Evolutionary conservation across 129 eudicot species (phyloP), one percentile per base, ranked within the genome.

Genomic region (Lonicera japonica): DNA sequence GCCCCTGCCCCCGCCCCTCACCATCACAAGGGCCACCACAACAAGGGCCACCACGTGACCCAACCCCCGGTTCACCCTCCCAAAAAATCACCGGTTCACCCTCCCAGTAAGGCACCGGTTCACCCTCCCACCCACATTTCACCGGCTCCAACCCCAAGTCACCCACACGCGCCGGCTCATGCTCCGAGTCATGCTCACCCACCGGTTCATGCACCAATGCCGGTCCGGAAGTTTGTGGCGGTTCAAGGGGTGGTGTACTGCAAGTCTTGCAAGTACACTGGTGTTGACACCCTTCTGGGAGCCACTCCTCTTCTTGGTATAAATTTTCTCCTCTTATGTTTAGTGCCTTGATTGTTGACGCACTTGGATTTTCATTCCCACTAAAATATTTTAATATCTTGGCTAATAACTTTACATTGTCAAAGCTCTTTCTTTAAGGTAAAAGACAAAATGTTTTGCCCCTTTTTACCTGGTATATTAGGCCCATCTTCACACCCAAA

Each of bases 231-330:
- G 72, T 16, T 74, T 23, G 83, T 87, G 24, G 83, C 88, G 34
- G 80, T 87, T 16, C 81, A 79, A 58, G 95, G 95, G 3, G 81
- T 83, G 48, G 91, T 83, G 43, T 87, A 83, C 76, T 87, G 95
- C 67, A 87, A 87, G 47, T 59, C 85, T 60, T 87, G 95, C 82
- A 78, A 74, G 71, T 87, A 75, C 50, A 58, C 71, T 13, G 95
- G 95, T 7, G 61, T 81, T 63, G 83, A 73, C 46, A 83, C 95
- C 13, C 88, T 87, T 25, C 8, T 54, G 53, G 79, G 78, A 41
- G 95, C 95, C 55, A 72, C 73, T 19, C 95, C 97, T 8, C 86
- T 90, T 73, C 59, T 46, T 10, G 87, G 90, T 86, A 69, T 66
- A 43, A 1, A 43, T 43, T 13, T 52, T 4, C 25, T 3, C 65